phyloP scores from a whole-genome alignment of 768 basidiomycete species.

The Roridomyces roridus region DNA sequence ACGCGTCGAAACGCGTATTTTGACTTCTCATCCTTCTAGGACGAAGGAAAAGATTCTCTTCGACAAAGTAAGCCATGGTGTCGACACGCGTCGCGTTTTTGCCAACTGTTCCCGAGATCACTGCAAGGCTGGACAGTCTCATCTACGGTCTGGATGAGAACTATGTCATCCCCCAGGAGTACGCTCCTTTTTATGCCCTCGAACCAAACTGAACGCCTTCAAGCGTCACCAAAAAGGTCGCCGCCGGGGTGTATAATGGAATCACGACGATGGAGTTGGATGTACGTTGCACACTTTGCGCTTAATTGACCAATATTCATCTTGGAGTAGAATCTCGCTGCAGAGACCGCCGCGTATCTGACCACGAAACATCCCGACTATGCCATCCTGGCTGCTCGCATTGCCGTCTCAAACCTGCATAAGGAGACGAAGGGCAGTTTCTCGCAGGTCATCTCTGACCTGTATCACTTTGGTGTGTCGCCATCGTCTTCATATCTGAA shows the following conservation, averaged over 20 bases:
- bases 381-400: slow-evolving; percentile 96
- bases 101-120: slow-evolving; percentile 62
- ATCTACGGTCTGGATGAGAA: slow-evolving; percentile 95
- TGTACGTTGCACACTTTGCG: slow-evolving; percentile 53
- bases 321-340: slow-evolving; percentile 82
- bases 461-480: slow-evolving; percentile 82
- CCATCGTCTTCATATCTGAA: not conserved
- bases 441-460: slow-evolving; percentile 88
- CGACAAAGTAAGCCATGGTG: slow-evolving; percentile 67
- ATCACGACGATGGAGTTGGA: slow-evolving; percentile 98
- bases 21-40: slow-evolving; percentile 37
- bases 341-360: slow-evolving; percentile 96
- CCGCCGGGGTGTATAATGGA: slow-evolving; percentile 91
- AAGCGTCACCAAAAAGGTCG: slow-evolving; percentile 92
- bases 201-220: not conserved
- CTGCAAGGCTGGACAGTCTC: slow-evolving; percentile 84
- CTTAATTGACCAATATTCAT: not conserved
- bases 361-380: slow-evolving; percentile 99
- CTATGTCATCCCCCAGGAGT: slow-evolving; percentile 95
- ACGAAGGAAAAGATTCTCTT: slow-evolving; percentile 94
- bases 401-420: slow-evolving; percentile 98
- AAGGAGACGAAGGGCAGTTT: slow-evolving; percentile 99
- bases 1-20: slow-evolving; percentile 34
- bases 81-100: slow-evolving; percentile 26
- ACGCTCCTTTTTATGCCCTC: slow-evolving; percentile 27